These are phyloP conservation scores for Fusarium avenaceum DNA, from an alignment of 2,329 filamentous ascomycete genomes.

Conservation along the genomic window DNA sequence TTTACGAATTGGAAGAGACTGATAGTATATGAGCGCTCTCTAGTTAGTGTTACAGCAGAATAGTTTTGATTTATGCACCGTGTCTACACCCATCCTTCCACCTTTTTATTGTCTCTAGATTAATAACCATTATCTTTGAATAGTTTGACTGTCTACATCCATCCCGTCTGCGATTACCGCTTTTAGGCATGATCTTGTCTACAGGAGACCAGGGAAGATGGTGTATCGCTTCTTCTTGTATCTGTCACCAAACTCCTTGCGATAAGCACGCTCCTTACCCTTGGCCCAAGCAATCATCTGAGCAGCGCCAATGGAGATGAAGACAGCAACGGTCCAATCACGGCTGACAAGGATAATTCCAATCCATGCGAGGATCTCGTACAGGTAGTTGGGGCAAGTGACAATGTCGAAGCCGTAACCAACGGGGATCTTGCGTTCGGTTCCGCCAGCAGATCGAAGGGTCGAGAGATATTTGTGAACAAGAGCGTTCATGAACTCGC, in stretches of 20 bases:
- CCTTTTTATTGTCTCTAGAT: constrained; percentile 10
- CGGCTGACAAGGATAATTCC: constrained; percentile 85
- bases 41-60: constrained; percentile 1
- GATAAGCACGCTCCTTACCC: constrained; percentile 92
- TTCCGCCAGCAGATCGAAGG: constrained; percentile 83
- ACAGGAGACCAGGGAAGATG: constrained; percentile 84
- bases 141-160: background rate
- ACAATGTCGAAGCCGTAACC: constrained; percentile 89
- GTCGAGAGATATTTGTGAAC: constrained; percentile 84
- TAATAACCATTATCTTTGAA: background rate
- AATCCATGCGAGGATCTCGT: constrained; percentile 88
- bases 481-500: constrained; percentile 83
- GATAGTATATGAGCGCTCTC: constrained; percentile 7
- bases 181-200: constrained; percentile 38
- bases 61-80: constrained; percentile 18
- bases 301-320: constrained; percentile 77
- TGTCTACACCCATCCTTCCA: constrained; percentile 7
- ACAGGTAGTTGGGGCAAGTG: constrained; percentile 98
- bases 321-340: constrained; percentile 82
- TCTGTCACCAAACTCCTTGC: constrained; percentile 89
- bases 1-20: constrained; percentile 10
- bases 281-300: constrained; percentile 91
- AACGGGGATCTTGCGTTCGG: constrained; percentile 87
- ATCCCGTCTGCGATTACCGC: background rate
- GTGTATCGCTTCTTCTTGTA: constrained; percentile 95